Evolutionary conservation across 1,284 basidiomycete species (phyloP).

Genomic region (Mycosarcoma mackinlayi): DNA sequence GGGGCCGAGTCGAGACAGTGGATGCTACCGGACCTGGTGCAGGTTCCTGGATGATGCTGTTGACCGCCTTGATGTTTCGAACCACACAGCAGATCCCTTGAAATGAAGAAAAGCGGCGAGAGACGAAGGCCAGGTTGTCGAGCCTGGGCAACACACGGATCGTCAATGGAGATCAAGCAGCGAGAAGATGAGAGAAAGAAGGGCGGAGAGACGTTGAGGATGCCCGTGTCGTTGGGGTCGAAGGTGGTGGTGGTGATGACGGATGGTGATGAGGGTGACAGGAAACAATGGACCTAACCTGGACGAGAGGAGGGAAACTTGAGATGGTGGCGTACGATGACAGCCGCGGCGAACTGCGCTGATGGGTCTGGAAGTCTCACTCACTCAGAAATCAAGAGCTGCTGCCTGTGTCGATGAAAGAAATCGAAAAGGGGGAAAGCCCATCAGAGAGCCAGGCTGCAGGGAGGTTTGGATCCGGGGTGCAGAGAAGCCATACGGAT

Average conservation of each 20-base stretch:
- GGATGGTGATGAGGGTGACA: slow-evolving; percentile 11
- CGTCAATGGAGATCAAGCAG: background rate
- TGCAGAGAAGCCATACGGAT: background rate
- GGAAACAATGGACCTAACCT: background rate
- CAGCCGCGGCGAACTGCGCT: background rate
- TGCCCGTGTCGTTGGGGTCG: slow-evolving; percentile 15
- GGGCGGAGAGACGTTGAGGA: background rate
- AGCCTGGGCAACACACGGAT: too few relatives aligned
- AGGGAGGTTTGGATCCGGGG: slow-evolving; percentile 6
- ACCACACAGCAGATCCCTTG: background rate
- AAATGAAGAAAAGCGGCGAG: background rate
- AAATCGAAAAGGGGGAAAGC: background rate
- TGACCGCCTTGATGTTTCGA: too few relatives aligned
- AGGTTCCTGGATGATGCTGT: background rate
- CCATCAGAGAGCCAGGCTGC: too few relatives aligned
- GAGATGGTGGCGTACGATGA: slow-evolving; percentile 1
- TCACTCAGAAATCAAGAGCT: too few relatives aligned
- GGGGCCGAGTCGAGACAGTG: background rate
- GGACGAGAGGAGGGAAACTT: background rate
- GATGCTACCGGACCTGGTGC: background rate
- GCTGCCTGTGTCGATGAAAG: too few relatives aligned
- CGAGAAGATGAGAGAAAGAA: background rate
- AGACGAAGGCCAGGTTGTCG: background rate
- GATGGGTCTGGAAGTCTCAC: too few relatives aligned
- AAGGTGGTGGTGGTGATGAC: slow-evolving; percentile 18